Base-by-base conservation (phyloP, 2,329 filamentous ascomycete species). In the Lojkania enalia region DNA sequence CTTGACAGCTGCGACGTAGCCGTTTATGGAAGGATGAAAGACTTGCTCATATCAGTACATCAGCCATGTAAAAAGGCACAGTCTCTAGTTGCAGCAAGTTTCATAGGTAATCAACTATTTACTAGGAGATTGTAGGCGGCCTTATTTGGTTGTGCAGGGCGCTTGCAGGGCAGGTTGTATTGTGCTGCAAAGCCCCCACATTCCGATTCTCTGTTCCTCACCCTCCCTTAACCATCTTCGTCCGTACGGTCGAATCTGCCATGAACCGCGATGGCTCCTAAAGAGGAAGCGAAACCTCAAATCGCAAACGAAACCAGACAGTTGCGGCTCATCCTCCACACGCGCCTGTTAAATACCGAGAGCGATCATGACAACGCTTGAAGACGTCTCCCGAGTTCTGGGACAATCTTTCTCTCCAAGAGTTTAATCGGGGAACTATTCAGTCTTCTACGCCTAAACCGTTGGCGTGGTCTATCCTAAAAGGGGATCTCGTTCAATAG, bases 401-500 rank as follows among this genome's bases (percentile, higher is more conserved):
- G 46, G 46, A 49, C 42, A 49, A 43, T 21, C 48, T 51, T 46
- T 51, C 46, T 4, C 42, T 51, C 32, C 35, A 37, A 49, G 48
- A 51, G 31, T 51, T 51, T 31, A 42, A 51, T 32, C 32, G 46
- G 44, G 18, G 46, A 35, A 33, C 41, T 32, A 38, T 40, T 42
- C 46, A 39, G 32, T 20, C 42, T 21, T 18, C 35, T 49, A 25
- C 29, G 13, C 36, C 37, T 14, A 16, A 49, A 47, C 36, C 23
- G 35, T 36, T 25, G 33, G 29, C 35, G 27, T 15, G 29, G 30
- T 25, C 29, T 39, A 20, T 27, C 21, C 13, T 47, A 38, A 23
- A 47, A 20, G 44, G 23, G 11, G 29, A 31, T 38, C 29, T 37
- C 31, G 32, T 51, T 20, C 32, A 44, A 33, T 23, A 53, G 38